These are phyloP conservation scores for Rhinocladiella similis DNA, from an alignment of 2,329 filamentous ascomycete genomes.

Conservation along the genomic window DNA sequence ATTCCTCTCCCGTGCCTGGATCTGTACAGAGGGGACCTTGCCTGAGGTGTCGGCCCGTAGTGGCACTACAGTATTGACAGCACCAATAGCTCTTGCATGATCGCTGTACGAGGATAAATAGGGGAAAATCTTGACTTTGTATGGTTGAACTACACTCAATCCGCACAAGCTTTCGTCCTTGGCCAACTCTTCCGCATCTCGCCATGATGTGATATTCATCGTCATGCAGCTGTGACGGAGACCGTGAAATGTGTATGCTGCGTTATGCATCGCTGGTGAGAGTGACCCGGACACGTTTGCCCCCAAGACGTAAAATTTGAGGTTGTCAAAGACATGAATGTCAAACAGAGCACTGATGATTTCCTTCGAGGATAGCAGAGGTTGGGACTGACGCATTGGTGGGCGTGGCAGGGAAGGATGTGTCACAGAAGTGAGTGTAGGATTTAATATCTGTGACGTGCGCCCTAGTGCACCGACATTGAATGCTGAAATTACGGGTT, in stretches of 20 bases:
- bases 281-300: constrained; percentile 44
- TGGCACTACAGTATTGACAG: constrained; percentile 47
- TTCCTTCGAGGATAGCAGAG: constrained; percentile 27
- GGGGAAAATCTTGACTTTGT: constrained; percentile 42
- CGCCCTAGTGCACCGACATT: constrained; percentile 42
- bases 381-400: constrained; percentile 31
- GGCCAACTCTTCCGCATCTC: constrained; percentile 39
- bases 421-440: constrained; percentile 42
- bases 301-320: constrained; percentile 45
- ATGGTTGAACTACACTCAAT: constrained; percentile 45
- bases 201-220: constrained; percentile 38
- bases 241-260: constrained; percentile 41
- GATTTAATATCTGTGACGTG: constrained; percentile 47
- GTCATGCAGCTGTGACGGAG: constrained; percentile 43
- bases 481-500: constrained; percentile 41
- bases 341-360: constrained; percentile 39
- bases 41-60: constrained; percentile 40
- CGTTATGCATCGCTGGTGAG: constrained; percentile 46
- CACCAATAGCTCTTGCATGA: constrained; percentile 47
- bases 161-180: constrained; percentile 43
- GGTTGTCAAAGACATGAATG: constrained; percentile 42
- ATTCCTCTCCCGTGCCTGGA: constrained; percentile 44
- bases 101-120: constrained; percentile 41
- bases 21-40: constrained; percentile 37
- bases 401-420: constrained; percentile 36